Percentiles rank a stretch among this genome's conserved stretches.
phyloP scores from a whole-genome alignment of 108 stramenopile species.

The Halocafeteria seosinensis region DNA sequence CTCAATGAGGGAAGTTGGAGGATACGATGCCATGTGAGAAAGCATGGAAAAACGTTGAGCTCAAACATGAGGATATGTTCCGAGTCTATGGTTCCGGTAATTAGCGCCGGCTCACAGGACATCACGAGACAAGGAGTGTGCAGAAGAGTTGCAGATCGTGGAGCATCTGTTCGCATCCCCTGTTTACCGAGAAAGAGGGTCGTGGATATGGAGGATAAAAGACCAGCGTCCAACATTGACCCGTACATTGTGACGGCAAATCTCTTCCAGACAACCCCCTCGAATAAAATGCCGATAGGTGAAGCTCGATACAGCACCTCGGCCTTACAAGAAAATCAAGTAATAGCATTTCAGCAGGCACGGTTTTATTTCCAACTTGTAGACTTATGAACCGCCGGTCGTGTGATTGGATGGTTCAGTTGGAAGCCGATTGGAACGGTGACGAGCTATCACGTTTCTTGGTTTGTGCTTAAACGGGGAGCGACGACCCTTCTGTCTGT shows the following conservation, averaged over 20 bases:
- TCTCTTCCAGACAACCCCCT: constrained; percentile 66
- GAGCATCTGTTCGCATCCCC: constrained; percentile 77
- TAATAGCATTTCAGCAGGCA: too few species aligned
- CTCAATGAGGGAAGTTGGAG: constrained; percentile 76
- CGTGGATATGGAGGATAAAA: constrained; percentile 85
- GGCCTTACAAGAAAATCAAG: too few species aligned
- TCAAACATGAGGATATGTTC: constrained; percentile 83
- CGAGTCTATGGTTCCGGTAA: constrained; percentile 90
- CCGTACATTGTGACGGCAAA: constrained; percentile 89
- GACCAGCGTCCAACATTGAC: constrained; percentile 88
- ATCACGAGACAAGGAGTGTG: constrained; percentile 77
- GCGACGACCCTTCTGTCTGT: too few species aligned
- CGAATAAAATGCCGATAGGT: too few species aligned
- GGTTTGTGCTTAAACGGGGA: too few species aligned
- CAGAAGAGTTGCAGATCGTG: constrained; percentile 90
- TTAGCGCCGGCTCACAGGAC: constrained; percentile 83
- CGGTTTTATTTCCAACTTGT: too few species aligned
- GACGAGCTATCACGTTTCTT: too few species aligned
- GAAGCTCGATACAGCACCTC: too few species aligned
- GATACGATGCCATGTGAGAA: constrained; percentile 68
- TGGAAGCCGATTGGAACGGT: too few species aligned
- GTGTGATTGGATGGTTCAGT: too few species aligned
- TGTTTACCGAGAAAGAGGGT: constrained; percentile 68
- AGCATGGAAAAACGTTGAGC: constrained; percentile 83
- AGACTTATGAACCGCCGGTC: too few species aligned